Conservation (phyloP, 306 rosid genomes). For the Fragaria iinumae region DNA sequence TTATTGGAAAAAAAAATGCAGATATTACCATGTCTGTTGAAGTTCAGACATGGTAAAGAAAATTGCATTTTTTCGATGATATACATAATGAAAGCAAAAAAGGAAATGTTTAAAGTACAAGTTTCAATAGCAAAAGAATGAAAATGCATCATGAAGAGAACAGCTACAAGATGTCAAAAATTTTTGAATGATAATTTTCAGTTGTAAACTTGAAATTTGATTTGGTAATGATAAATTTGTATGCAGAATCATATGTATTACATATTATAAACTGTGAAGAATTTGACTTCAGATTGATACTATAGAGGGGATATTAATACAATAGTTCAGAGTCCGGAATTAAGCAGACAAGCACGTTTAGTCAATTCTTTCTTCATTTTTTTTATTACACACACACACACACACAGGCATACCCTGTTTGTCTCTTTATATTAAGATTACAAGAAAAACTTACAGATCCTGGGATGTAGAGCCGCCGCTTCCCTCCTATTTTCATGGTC, state of each 20-base stretch:
- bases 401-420: too few relatives aligned
- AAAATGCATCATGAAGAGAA: not conserved
- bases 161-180: not conserved
- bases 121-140: not conserved
- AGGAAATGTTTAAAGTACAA: not conserved
- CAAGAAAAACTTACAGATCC: conserved; percentile 72
- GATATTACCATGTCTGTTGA: not conserved
- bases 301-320: not conserved
- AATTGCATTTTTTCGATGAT: too few relatives aligned
- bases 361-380: not conserved
- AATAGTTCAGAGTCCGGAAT: not conserved
- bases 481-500: conserved; percentile 88
- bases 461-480: conserved; percentile 86
- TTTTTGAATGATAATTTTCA: not conserved
- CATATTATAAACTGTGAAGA: not conserved
- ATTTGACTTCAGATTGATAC: not conserved
- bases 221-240: not conserved
- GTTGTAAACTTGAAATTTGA: not conserved
- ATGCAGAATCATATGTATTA: not conserved
- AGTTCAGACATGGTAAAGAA: not conserved
- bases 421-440: not conserved
- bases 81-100: too few relatives aligned
- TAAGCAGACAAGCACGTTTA: not conserved
- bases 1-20: not conserved
- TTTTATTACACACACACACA: too few relatives aligned